Evolutionary conservation across 2,329 filamentous ascomycete genomes (phyloP), one percentile per base, ranked within the genome.

Genomic region (Plenodomus tracheiphilus): DNA sequence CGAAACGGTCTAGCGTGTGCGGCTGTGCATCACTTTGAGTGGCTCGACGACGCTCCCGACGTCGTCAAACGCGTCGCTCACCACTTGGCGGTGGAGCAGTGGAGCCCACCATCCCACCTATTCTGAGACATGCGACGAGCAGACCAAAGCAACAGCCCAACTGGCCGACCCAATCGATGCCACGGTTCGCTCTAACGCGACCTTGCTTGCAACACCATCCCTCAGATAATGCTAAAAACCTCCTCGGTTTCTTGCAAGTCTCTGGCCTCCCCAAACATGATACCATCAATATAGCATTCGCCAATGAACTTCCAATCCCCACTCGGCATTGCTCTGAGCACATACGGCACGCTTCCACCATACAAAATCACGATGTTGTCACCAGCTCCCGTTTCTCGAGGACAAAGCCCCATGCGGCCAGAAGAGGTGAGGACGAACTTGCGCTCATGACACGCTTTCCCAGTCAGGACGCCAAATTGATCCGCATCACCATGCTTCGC

Each of bases 401-500:
- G 50, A 40, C 53, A 53, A 19, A 56, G 35, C 4, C 49, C 53
- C 34, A 56, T 43, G 1, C 40, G 20, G 2, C 41, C 41, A 4
- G 43, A 21, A 6, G 16, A 11, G 6, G 46, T 48, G 15, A 47
- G 10, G 36, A 56, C 43, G 34, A 53, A 53, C 20, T 43, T 43
- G 8, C 50, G 41, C 41, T 56, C 53, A 43, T 53, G 46, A 30
- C 47, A 53, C n/a, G 38, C 47, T 39, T 56, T 56, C 13, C 49
- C 49, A 2, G 40, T 38, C 7, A 56, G 19, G 2, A 56, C 47
- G 9, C 46, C 47, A 17, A 56, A 53, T 21, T 51, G 53, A 28
- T 53, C 44, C 20, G 53, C 46, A 35, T 56, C 50, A 6, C 49
- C 50, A 8, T 2, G 4, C 22, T 32, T 22, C 2, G 47, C 42